Base-by-base conservation (phyloP, 305 asterid species). In the Rubia peregrina region DNA sequence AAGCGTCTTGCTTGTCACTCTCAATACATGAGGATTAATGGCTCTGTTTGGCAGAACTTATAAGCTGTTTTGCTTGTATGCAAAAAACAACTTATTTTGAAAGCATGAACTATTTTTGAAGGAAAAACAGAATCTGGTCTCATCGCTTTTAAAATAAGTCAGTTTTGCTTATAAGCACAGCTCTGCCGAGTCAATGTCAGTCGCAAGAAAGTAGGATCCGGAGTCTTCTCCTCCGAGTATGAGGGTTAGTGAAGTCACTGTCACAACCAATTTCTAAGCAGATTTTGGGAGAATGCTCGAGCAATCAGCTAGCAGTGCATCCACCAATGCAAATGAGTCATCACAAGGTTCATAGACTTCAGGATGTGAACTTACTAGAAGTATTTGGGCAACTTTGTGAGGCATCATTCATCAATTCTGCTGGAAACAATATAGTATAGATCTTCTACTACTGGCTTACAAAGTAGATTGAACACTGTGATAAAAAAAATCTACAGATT, bases 341-440 rank as follows among this genome's bases (percentile, higher is more conserved):
- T 91, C 95, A 61, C 96, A 88, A 26, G 96, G 96, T 43, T 88
- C 97, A 21, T 91, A 91, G 65, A 89, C 98, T 82, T 91, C 89
- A 30, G 89, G 87, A 76, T 91, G 96, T 42, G 97, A 91, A 65
- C 93, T 82, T 79, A 88, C 83, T 12, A 91, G 93, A 40, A 71
- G 77, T 40, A 91, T 88, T 69, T 79, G 84, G 21, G 98, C 98
- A 68, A 76, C 85, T 76, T 70, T 78, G 68, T 85, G 65, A 22
- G 62, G 79, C 97, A 91, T 87, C 40, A 57, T 70, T 69, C 43
- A 41, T 21, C 55, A 71, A 61, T 61, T 60, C 61, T 61, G 49
- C 38, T 51, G 9, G n/a, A 46, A 22, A 26, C 36, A 33, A 33
- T 1, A n/a, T n/a, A n/a, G n/a, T 30, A 30, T 30, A 3, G 33